Evolutionary conservation across 2,329 filamentous ascomycete species (phyloP), one percentile per base, ranked within the genome.

Genomic region (Aspergillus unguis): DNA sequence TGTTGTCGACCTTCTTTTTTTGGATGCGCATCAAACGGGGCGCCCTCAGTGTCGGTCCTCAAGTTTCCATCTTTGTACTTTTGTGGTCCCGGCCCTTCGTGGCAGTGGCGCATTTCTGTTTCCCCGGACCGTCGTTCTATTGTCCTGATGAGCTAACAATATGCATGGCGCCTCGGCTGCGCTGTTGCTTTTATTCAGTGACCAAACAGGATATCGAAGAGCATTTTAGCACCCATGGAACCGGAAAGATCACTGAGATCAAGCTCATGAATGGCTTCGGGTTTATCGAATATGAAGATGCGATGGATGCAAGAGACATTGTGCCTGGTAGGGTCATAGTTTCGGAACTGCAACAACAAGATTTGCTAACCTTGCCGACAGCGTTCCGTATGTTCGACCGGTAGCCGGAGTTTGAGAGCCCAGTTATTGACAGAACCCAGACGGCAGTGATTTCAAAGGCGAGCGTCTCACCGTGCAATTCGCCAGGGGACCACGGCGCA

Each of bases 191-290:
- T 67, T 71, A n/a, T 50, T 46, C 78, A 95, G 92, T 90, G 78
- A 96, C 92, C 76, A 97, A 97, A 80, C 85, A 89, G 75, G 92
- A 99, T 73, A 88, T 99, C 73, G 92, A 97, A 78, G 85, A 86
- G 67, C 92, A 97, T 76, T 99, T 99, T 78, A 87, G 87, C 73
- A 90, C 86, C 69, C 91, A 96, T 85, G 94, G 92, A 71, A 92
- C 91, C 65, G 94, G 94, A 74, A 91, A 96, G 74, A 97, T 99
- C 72, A 94, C 88, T 63, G 94, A 99, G 79, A 92, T 99, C 79
- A 99, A 99, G 81, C 85, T 99, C 60, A 99, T 99, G 94, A 97
- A 96, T 72, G 94, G 94, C 69, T 99, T 99, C 71, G 94, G 94
- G 72, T 99, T 99, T 80, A 96, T 99, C 72, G 94, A 99, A 76